phyloP scores from a whole-genome alignment of 225 moss, liverwort and hornwort genomes.

The Bryoerythrophyllum caledonicum region DNA sequence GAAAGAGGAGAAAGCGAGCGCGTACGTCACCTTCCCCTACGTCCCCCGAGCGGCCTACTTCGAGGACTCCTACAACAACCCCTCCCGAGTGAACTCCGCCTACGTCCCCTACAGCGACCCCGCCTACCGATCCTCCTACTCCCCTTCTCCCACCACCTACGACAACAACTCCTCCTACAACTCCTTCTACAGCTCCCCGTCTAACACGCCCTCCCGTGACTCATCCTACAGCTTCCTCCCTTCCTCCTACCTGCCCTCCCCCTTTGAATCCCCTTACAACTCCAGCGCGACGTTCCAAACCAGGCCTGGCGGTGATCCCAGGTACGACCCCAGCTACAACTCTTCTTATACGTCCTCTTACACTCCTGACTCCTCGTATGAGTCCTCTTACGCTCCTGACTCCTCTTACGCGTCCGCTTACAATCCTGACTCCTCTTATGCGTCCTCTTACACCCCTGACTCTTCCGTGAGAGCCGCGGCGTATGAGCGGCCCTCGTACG shows the following conservation, averaged over 20 bases:
- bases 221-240: constrained; percentile 12
- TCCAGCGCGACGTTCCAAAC: not conserved
- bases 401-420: constrained; percentile 34
- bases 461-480: constrained; percentile 43
- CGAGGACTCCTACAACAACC: constrained; percentile 39
- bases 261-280: constrained; percentile 30
- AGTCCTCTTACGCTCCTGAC: constrained; percentile 25
- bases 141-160: constrained; percentile 7
- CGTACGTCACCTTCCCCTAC: constrained; percentile 51
- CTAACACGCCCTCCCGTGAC: constrained; percentile 10
- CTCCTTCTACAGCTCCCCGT: constrained; percentile 21
- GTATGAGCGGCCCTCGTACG: constrained; percentile 41
- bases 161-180: constrained; percentile 12
- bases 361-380: constrained; percentile 18
- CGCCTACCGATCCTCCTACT: constrained; percentile 41
- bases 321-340: constrained; percentile 23
- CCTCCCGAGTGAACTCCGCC: not conserved
- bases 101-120: constrained; percentile 36
- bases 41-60: constrained; percentile 48
- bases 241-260: constrained; percentile 40
- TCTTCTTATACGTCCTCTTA: constrained; percentile 32
- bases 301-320: constrained; percentile 24
- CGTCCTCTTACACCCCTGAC: constrained; percentile 24
- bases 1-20: constrained; percentile 50
- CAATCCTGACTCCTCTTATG: constrained; percentile 23